A percentile compares a stretch with the other conserved stretches of the same genome.
Evolutionary conservation across 805 yeast species (phyloP).

Genomic region (Zygosaccharomyces rouxii): DNA sequence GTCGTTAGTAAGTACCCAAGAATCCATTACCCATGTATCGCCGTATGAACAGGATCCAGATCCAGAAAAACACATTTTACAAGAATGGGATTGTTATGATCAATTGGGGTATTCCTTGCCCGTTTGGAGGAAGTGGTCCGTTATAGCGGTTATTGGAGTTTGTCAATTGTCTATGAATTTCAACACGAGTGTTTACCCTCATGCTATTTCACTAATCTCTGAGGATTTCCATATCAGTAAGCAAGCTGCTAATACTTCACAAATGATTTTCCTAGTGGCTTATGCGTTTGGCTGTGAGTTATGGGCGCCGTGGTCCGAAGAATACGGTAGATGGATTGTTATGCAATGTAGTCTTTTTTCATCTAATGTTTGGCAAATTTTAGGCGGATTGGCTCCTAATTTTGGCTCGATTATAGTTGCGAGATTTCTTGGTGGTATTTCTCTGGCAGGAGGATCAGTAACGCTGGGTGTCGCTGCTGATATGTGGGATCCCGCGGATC

Average conservation of each 20-base stretch:
- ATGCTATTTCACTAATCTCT: conserved; percentile 5
- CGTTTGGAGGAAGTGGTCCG: conserved; percentile 5
- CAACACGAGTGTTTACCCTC: conserved; percentile 9
- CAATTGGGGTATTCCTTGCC: conserved; percentile 9
- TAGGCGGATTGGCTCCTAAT: conserved; percentile 9
- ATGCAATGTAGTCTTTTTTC: conserved; percentile 9
- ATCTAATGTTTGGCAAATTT: conserved; percentile 8
- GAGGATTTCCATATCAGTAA: conserved; percentile 6
- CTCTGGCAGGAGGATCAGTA: conserved; percentile 11
- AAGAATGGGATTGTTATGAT: conserved; percentile 9
- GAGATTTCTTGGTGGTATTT: conserved; percentile 6
- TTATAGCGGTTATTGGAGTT: conserved; percentile 4
- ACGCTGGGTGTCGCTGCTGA: conserved; percentile 9
- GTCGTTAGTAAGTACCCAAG: background rate
- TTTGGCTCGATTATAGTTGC: conserved; percentile 10
- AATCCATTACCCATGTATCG: background rate
- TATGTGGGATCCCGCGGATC: conserved; percentile 9
- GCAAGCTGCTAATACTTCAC: conserved; percentile 8
- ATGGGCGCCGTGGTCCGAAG: conserved; percentile 12
- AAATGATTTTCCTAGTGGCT: conserved; percentile 9
- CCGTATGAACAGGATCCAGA: background rate
- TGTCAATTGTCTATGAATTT: conserved; percentile 10
- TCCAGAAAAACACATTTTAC: conserved; percentile 1
- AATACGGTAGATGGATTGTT: conserved; percentile 7
- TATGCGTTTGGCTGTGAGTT: conserved; percentile 11